Evolutionary conservation across 257 asterid genomes (phyloP).

Genomic region (Petrea volubilis): DNA sequence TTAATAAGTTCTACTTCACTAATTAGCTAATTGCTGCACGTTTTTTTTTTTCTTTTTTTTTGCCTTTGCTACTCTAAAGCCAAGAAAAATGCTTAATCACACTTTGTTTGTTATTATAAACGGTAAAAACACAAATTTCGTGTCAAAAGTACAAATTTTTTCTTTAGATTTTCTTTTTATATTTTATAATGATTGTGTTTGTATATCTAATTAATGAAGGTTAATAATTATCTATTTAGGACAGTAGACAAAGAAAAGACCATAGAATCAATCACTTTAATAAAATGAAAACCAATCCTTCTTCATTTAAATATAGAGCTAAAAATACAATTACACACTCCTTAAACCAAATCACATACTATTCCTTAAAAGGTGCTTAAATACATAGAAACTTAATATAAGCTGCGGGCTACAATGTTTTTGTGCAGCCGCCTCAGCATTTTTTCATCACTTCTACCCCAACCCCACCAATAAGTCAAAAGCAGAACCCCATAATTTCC

Average conservation of each 20-base stretch:
- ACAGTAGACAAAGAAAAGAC: too few species aligned
- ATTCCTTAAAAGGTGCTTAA: neutral
- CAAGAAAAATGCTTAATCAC: too few species aligned
- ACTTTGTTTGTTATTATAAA: too few species aligned
- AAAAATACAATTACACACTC: slow-evolving; percentile 21
- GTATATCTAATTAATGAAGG: too few species aligned
- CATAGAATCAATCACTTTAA: neutral
- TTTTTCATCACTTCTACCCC: slow-evolving; percentile 3
- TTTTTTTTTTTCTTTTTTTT: too few species aligned
- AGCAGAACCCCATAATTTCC: slow-evolving; percentile 22
- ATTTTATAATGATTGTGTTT: too few species aligned
- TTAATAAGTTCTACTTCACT: too few species aligned
- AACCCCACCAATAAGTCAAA: slow-evolving; percentile 8
- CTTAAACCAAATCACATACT: neutral
- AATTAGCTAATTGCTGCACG: too few species aligned
- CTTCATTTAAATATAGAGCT: slow-evolving; percentile 13
- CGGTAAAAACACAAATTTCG: too few species aligned
- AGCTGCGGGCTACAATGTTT: slow-evolving; percentile 80
- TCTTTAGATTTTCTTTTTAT: too few species aligned
- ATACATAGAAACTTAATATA: slow-evolving; percentile 6
- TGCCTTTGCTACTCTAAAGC: too few species aligned
- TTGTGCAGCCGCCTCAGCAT: slow-evolving; percentile 83
- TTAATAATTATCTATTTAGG: neutral
- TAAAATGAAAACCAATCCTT: neutral
- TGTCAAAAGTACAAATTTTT: too few species aligned